phyloP scores from a whole-genome alignment of 306 rosid species.

The Fragaria ananassa region DNA sequence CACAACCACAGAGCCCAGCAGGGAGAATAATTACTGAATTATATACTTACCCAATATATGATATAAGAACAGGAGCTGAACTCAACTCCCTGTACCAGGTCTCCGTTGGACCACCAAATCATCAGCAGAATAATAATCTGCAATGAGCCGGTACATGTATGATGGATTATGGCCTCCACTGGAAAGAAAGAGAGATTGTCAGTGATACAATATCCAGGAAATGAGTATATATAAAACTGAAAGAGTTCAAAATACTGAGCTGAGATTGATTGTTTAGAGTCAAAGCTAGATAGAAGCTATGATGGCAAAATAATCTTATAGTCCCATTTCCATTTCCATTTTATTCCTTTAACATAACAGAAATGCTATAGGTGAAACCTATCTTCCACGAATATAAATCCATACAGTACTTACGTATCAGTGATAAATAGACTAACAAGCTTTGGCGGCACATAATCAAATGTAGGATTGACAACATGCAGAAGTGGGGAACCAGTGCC shows the following conservation, averaged over 20 bases:
- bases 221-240: slow-evolving; percentile 5
- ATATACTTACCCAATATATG: slow-evolving; percentile 34
- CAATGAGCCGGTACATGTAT: slow-evolving; percentile 92
- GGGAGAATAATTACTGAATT: neutral
- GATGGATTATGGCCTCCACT: slow-evolving; percentile 98
- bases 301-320: neutral
- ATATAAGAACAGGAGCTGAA: slow-evolving; percentile 29
- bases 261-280: neutral
- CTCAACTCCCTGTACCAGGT: slow-evolving; percentile 51
- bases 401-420: slow-evolving; percentile 72
- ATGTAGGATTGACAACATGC: slow-evolving; percentile 85
- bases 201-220: slow-evolving; percentile 15
- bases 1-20: neutral
- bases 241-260: neutral
- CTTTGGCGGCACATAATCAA: slow-evolving; percentile 92
- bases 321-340: neutral
- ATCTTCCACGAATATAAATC: neutral
- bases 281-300: neutral
- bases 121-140: slow-evolving; percentile 93
- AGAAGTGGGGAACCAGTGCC: slow-evolving; percentile 70
- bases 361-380: neutral
- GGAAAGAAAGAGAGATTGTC: slow-evolving; percentile 31
- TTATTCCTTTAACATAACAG: neutral
- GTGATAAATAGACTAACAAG: slow-evolving; percentile 88
- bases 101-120: slow-evolving; percentile 81